Evolutionary conservation across 176 grass and related monocot species (phyloP).

Genomic region (Cenchrus fungigraminus): DNA sequence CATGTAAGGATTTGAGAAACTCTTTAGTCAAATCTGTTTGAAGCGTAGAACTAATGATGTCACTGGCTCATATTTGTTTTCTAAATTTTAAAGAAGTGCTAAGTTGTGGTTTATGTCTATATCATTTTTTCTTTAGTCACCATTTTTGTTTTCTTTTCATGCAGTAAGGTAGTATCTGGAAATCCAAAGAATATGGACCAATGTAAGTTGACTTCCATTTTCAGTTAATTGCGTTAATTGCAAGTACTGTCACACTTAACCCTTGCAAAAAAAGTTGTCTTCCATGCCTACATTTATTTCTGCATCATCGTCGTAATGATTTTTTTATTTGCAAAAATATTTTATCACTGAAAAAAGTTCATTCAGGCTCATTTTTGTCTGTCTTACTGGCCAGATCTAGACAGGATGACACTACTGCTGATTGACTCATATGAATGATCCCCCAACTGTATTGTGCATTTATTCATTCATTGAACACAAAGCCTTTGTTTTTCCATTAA

Average conservation of each 20-base stretch:
- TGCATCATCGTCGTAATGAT: not conserved
- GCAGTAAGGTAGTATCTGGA: constrained; percentile 46
- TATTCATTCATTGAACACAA: not conserved
- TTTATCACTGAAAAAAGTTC: not conserved
- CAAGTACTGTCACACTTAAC: not conserved
- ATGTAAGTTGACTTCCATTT: constrained; percentile 30
- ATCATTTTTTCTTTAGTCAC: no score
- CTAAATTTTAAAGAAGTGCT: not conserved
- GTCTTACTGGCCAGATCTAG: not conserved
- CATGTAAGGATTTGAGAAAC: constrained; percentile 7
- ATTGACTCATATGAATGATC: not conserved
- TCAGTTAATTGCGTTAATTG: constrained; percentile 4
- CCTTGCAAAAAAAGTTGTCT: not conserved
- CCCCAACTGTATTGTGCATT: not conserved
- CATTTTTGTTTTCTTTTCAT: constrained; percentile 27
- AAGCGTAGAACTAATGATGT: not conserved
- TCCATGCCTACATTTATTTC: not conserved
- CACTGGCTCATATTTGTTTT: constrained; percentile 1
- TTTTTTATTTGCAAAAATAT: constrained; percentile 7
- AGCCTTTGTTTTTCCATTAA: not conserved
- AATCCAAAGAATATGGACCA: constrained; percentile 35
- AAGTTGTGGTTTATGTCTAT: no score
- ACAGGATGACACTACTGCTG: not conserved
- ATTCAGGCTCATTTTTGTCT: not conserved
- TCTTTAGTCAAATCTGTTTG: not conserved